Percentiles rank a stretch among this genome's conserved stretches.
These are phyloP conservation scores for Funneliformis caledonium DNA, from an alignment of 371 early-diverging fungal genomes.

Conservation along the genomic window DNA sequence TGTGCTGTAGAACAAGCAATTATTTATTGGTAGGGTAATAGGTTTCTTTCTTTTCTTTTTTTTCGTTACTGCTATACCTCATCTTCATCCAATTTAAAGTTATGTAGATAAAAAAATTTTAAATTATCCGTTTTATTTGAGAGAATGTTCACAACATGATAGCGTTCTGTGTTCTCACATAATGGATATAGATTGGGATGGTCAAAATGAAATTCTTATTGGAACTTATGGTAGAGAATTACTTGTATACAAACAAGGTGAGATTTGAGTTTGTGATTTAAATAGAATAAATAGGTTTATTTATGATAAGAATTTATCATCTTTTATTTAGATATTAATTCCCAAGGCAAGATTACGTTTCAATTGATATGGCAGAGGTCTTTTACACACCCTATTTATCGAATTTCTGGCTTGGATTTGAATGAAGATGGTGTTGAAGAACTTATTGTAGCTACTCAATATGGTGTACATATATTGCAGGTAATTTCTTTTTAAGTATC, in stretches of 20 bases:
- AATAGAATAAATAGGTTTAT: neutral
- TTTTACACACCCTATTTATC: conserved; percentile 74
- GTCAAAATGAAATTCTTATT: conserved; percentile 68
- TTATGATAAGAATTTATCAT: neutral
- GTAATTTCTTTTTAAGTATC: conserved; percentile 44
- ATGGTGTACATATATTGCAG: conserved; percentile 73
- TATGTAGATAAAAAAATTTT: conserved; percentile 55
- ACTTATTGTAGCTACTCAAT: conserved; percentile 71
- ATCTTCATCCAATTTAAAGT: conserved; percentile 39
- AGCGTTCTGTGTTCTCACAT: conserved; percentile 72
- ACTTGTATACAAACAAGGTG: conserved; percentile 71
- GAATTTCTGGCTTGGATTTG: conserved; percentile 67
- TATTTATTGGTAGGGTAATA: conserved; percentile 55
- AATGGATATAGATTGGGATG: conserved; percentile 79
- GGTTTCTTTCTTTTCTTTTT: neutral
- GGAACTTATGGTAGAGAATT: conserved; percentile 78
- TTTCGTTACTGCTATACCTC: neutral
- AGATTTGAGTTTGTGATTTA: conserved; percentile 32
- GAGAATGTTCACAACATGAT: conserved; percentile 64
- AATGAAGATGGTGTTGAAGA: conserved; percentile 76
- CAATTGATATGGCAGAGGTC: conserved; percentile 46
- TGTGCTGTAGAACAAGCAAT: conserved; percentile 69
- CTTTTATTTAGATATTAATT: neutral
- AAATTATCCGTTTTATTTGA: conserved; percentile 50
- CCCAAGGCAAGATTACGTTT: conserved; percentile 1